A percentile compares a stretch with the other conserved stretches of the same genome.
These are phyloP conservation scores for Daldinia decipiens DNA, from an alignment of 495 filamentous ascomycete species.

Conservation along the genomic window DNA sequence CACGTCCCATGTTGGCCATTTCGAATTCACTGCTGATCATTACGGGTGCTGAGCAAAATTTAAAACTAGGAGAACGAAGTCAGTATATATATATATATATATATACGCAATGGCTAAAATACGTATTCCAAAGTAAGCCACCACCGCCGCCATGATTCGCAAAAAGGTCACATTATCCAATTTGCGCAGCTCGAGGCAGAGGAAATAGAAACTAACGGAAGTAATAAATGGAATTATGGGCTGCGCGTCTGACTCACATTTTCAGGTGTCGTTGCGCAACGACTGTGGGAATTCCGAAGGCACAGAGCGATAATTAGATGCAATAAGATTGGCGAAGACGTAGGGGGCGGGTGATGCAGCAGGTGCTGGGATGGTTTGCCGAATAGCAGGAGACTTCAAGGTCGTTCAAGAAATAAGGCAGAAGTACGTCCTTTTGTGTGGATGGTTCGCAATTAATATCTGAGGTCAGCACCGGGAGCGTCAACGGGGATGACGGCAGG, in stretches of 20 bases:
- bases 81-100: background rate
- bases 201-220: conserved; percentile 38
- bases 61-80: conserved; percentile 18
- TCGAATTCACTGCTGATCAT: conserved; percentile 61
- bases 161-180: conserved; percentile 34
- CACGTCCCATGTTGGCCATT: conserved; percentile 63
- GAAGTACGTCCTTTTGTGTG: conserved; percentile 30
- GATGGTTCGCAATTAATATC: conserved; percentile 48
- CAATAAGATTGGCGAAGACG: conserved; percentile 50
- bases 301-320: conserved; percentile 34
- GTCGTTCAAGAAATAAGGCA: conserved; percentile 31
- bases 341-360: conserved; percentile 51
- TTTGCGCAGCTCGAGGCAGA: conserved; percentile 34
- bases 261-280: conserved; percentile 47
- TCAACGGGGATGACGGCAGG: conserved; percentile 49
- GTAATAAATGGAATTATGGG: conserved; percentile 23
- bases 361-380: conserved; percentile 47
- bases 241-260: conserved; percentile 58
- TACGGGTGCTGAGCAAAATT: conserved; percentile 29
- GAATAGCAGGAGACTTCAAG: conserved; percentile 47
- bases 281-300: conserved; percentile 45
- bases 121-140: conserved; percentile 32
- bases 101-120: conserved; percentile 44
- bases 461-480: conserved; percentile 51
- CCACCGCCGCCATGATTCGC: conserved; percentile 23